Base-by-base conservation (phyloP, 176 grass and related monocot genomes). In the Lolium multiflorum region DNA sequence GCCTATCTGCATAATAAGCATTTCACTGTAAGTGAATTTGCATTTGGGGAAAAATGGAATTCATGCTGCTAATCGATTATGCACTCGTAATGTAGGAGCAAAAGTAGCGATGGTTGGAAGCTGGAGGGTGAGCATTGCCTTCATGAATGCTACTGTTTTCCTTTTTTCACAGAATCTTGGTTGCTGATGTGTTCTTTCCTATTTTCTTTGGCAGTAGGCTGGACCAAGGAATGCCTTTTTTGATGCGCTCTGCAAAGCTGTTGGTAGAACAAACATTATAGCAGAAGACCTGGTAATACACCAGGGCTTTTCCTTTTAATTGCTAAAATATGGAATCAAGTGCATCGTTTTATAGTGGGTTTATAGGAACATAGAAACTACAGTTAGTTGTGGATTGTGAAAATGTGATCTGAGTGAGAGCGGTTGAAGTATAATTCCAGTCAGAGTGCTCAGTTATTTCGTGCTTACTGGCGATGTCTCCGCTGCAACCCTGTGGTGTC, bases 221-320 rank as follows among this genome's bases (percentile, higher is more conserved):
- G 96, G 96, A 95, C 96, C 93, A 77, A 87, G 96, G 82, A 91
- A 98, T 88, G 70, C 86, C 37, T 98, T 98, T 83, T 98, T 98
- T 89, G 88, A 98, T 76, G 91, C 93, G 6, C 87, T 98, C 26
- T 95, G 86, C 76, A 86, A 89, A 84, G 91, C 96, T 75, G 96
- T 98, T 71, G 91, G 93, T 28, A 89, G 86, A 73, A 91, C 94
- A 74, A 84, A 87, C 70, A 95, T 98, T 85, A 95, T 98, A 72
- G 96, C 96, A 3, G 96, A 98, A 85, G 96, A 98, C 81, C 84
- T 98, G 93, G 96, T 98, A 86, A 71, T 66, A 78, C 47, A 54
- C 83, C n/a, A 3, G 56, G 20, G 37, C 2, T 14, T 68, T 86
- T 55, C 41, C 9, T 72, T 55, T 62, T 55, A 55, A 63, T 13